A percentile compares a stretch with the other conserved stretches of the same genome.
Conservation (phyloP, 371 early-diverging fungal species). For the Apophysomyces trapeziformis region DNA sequence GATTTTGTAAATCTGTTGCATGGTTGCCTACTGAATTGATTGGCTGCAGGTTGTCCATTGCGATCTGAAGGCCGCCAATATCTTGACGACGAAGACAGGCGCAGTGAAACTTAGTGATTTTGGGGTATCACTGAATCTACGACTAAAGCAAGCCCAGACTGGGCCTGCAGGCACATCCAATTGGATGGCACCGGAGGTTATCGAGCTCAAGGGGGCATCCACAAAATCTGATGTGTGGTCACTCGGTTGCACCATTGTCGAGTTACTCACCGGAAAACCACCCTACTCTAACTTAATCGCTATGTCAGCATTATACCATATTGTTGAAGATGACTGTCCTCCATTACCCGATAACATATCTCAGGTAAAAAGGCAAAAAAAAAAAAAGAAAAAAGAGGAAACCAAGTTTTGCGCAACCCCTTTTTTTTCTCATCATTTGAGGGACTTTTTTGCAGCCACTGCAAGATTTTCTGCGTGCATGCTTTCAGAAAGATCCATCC, state of each 20-base stretch:
- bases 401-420: too few relatives aligned
- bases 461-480: slow-evolving; percentile 66
- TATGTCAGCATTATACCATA: slow-evolving; percentile 88
- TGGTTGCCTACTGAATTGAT: not conserved
- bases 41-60: slow-evolving; percentile 80
- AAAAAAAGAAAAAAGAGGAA: not conserved
- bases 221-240: slow-evolving; percentile 90
- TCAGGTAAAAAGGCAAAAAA: slow-evolving; percentile 34
- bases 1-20: not conserved
- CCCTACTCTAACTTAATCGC: slow-evolving; percentile 82
- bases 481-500: slow-evolving; percentile 79
- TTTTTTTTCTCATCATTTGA: slow-evolving; percentile 5
- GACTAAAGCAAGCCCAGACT: slow-evolving; percentile 63
- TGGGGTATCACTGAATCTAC: slow-evolving; percentile 85
- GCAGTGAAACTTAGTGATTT: slow-evolving; percentile 94
- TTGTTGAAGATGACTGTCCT: slow-evolving; percentile 85
- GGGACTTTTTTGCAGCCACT: slow-evolving; percentile 46
- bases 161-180: slow-evolving; percentile 91
- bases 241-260: slow-evolving; percentile 88
- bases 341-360: slow-evolving; percentile 81
- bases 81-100: slow-evolving; percentile 90
- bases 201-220: slow-evolving; percentile 80
- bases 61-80: slow-evolving; percentile 96
- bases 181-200: slow-evolving; percentile 99
- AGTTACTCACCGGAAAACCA: slow-evolving; percentile 85